These are phyloP conservation scores for Chrysoporthe cubensis DNA, from an alignment of 2,329 filamentous ascomycete genomes.

Conservation along the genomic window DNA sequence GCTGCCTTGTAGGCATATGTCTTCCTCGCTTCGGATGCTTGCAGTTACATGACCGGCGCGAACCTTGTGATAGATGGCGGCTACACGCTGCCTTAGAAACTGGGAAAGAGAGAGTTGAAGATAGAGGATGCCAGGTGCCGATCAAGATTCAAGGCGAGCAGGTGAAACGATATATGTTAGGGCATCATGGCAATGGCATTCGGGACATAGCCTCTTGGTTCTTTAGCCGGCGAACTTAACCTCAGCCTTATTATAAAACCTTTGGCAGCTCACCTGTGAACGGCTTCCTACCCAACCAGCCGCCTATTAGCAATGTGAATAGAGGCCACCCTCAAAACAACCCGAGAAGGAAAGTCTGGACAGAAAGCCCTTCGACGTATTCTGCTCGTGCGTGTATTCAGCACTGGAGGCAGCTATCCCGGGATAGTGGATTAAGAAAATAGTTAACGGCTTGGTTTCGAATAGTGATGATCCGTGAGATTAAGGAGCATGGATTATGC, in stretches of 20 bases:
- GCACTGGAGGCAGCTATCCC: too few species aligned
- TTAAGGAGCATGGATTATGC: too few species aligned
- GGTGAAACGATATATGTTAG: not conserved
- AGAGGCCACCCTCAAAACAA: too few species aligned
- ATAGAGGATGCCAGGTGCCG: not conserved
- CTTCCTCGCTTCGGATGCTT: constrained; percentile 52
- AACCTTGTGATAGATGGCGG: constrained; percentile 54
- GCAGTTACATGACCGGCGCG: constrained; percentile 52
- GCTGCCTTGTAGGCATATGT: constrained; percentile 39
- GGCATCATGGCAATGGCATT: not conserved
- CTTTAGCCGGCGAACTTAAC: not conserved
- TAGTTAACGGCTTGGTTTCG: too few species aligned
- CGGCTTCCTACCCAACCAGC: too few species aligned
- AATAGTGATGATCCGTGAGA: too few species aligned
- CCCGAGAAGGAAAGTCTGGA: too few species aligned
- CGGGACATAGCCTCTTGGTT: not conserved
- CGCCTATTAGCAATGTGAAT: too few species aligned
- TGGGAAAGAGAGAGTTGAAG: too few species aligned
- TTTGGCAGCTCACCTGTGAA: not conserved
- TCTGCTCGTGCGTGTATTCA: too few species aligned
- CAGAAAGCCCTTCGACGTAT: too few species aligned
- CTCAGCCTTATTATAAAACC: not conserved
- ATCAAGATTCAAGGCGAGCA: not conserved
- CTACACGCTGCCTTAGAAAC: constrained; percentile 39
- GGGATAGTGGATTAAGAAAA: too few species aligned